A percentile compares a stretch with the other conserved stretches of the same genome.
These are phyloP conservation scores for Schizopora paradoxa DNA, from an alignment of 1,284 basidiomycete species.

Conservation along the genomic window DNA sequence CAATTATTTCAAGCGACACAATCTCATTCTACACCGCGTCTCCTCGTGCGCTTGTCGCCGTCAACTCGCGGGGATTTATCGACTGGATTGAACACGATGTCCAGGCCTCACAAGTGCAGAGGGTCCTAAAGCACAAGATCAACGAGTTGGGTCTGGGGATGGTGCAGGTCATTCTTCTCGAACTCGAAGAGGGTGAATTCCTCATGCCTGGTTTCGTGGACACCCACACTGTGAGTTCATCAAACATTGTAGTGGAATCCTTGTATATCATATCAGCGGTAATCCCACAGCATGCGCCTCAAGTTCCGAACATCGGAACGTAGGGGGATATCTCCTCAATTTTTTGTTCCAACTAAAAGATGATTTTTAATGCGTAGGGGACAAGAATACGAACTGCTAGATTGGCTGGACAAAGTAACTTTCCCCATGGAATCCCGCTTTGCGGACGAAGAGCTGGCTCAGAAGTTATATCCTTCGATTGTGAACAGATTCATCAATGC, in stretches of 20 bases:
- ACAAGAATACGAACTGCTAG: constrained; percentile 79
- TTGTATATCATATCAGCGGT: constrained; percentile 5
- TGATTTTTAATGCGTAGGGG: constrained; percentile 43
- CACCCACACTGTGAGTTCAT: constrained; percentile 71
- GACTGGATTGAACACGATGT: constrained; percentile 64
- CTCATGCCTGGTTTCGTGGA: constrained; percentile 87
- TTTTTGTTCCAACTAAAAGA: background rate
- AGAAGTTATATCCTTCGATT: constrained; percentile 64
- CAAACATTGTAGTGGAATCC: constrained; percentile 21
- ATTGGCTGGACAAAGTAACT: constrained; percentile 85
- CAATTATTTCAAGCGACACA: constrained; percentile 61
- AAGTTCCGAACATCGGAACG: constrained; percentile 81
- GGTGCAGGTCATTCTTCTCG: constrained; percentile 35
- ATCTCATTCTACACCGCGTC: constrained; percentile 49
- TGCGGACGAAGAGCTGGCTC: constrained; percentile 67
- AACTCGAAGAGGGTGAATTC: constrained; percentile 67
- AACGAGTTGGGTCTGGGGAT: constrained; percentile 24
- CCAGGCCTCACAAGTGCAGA: constrained; percentile 36
- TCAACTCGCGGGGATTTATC: constrained; percentile 55
- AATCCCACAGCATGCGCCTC: constrained; percentile 70
- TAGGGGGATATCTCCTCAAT: constrained; percentile 31
- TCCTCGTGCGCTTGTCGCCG: constrained; percentile 53
- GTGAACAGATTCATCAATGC: constrained; percentile 71
- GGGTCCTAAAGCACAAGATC: constrained; percentile 41
- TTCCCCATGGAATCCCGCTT: constrained; percentile 90